Conservation (phyloP, 2,329 filamentous ascomycete species). For the Apiospora rasikravindrae region DNA sequence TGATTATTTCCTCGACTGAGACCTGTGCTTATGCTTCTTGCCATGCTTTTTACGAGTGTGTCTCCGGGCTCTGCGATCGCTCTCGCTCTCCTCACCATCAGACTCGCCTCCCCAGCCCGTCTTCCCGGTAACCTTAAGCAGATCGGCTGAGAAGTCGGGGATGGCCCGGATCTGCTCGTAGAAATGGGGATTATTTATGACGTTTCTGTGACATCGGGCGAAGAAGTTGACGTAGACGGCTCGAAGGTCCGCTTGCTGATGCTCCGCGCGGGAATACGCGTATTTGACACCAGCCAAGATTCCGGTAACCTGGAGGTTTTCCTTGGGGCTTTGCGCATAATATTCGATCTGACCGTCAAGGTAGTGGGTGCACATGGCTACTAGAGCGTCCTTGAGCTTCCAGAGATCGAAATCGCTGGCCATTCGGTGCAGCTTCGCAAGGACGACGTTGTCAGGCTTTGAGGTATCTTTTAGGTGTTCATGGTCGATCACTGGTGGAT, state of each 20-base stretch:
- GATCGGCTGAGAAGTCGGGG: background rate
- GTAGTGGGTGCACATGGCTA: background rate
- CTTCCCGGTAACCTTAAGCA: background rate
- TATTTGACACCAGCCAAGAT: background rate
- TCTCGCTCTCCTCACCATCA: too few relatives aligned
- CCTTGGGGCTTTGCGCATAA: too few relatives aligned
- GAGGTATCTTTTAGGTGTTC: background rate
- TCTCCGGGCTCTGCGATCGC: too few relatives aligned
- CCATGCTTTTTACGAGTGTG: too few relatives aligned
- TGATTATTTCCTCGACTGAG: too few relatives aligned
- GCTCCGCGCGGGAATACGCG: background rate
- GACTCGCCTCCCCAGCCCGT: too few relatives aligned
- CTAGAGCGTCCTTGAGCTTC: background rate
- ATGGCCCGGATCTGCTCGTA: background rate
- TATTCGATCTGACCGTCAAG: background rate
- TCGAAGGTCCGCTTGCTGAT: background rate
- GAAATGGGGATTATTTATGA: background rate
- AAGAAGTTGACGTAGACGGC: background rate
- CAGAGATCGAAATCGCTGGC: background rate
- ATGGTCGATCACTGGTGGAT: background rate
- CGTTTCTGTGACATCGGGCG: fast-evolving
- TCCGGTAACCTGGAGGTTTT: background rate
- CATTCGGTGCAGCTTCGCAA: background rate
- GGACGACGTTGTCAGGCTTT: background rate
- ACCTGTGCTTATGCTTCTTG: too few relatives aligned